phyloP scores from a whole-genome alignment of 352 stramenopile species.

The Phytophthora meadii region DNA sequence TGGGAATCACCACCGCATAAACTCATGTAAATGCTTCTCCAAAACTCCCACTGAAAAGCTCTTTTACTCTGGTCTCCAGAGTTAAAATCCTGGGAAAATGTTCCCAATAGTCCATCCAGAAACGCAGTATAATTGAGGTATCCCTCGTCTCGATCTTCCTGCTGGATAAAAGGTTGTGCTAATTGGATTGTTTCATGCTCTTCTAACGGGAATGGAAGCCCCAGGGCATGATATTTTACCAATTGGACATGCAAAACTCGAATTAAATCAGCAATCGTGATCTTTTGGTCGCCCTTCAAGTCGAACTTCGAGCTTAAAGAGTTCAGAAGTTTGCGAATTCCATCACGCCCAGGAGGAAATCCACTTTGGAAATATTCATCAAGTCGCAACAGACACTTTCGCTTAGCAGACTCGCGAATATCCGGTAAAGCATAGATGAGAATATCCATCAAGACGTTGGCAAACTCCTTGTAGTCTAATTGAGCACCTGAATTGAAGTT shows the following conservation, averaged over 20 bases:
- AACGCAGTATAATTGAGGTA: conserved; percentile 51
- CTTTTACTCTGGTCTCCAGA: conserved; percentile 7
- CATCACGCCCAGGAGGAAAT: conserved; percentile 33
- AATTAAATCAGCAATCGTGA: conserved; percentile 46
- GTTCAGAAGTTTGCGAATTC: conserved; percentile 35
- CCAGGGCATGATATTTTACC: conserved; percentile 38
- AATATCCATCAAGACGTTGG: conserved; percentile 61
- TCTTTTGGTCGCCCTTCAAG: conserved; percentile 35
- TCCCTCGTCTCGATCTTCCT: neutral
- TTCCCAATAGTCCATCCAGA: conserved; percentile 45
- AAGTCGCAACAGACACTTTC: conserved; percentile 28
- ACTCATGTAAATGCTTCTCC: conserved; percentile 38
- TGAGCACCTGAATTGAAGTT: conserved; percentile 62
- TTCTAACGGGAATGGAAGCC: conserved; percentile 42
- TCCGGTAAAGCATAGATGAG: conserved; percentile 53
- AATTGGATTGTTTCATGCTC: conserved; percentile 46
- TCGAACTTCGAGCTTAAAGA: conserved; percentile 63
- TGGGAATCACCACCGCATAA: conserved; percentile 38
- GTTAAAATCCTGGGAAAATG: conserved; percentile 5
- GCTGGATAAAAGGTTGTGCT: conserved; percentile 26
- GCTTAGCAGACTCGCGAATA: conserved; percentile 25
- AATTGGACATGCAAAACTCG: conserved; percentile 51
- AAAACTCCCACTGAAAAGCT: conserved; percentile 46
- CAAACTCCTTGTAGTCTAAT: conserved; percentile 59
- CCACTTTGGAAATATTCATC: conserved; percentile 53